A percentile compares a stretch with the other conserved stretches of the same genome.
These are phyloP conservation scores for Castanea mollissima DNA, from an alignment of 306 rosid species.

Conservation along the genomic window DNA sequence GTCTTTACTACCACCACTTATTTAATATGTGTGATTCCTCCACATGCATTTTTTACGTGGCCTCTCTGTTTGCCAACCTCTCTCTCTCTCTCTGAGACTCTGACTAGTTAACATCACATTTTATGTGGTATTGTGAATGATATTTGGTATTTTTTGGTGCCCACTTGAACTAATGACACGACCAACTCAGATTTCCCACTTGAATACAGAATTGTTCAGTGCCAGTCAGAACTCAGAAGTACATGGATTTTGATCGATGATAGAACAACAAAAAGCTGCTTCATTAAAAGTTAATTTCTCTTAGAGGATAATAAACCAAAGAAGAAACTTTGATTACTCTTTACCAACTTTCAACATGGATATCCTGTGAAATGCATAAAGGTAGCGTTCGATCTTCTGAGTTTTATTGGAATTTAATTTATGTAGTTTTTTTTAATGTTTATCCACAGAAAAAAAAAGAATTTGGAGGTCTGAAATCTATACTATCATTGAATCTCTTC, in stretches of 20 bases:
- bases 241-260: conserved; percentile 3
- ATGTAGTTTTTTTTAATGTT: too few relatives aligned
- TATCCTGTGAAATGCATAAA: too few relatives aligned
- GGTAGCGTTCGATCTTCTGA: too few relatives aligned
- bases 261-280: not conserved
- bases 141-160: conserved; percentile 23
- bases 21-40: conserved; percentile 34
- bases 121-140: not conserved
- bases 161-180: conserved; percentile 35
- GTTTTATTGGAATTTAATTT: too few relatives aligned
- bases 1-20: conserved; percentile 1
- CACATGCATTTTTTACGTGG: conserved; percentile 17
- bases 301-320: too few relatives aligned
- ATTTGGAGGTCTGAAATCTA: too few relatives aligned
- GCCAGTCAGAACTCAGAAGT: conserved; percentile 15
- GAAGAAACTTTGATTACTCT: too few relatives aligned
- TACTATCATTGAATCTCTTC: too few relatives aligned
- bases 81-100: not conserved
- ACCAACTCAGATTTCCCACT: conserved; percentile 45
- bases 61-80: not conserved
- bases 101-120: conserved; percentile 14
- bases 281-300: too few relatives aligned
- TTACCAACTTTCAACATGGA: too few relatives aligned
- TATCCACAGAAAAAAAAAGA: too few relatives aligned
- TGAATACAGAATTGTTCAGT: conserved; percentile 26